Base-by-base conservation (phyloP, 495 filamentous ascomycete genomes). In the Mytilinidion resinicola region DNA sequence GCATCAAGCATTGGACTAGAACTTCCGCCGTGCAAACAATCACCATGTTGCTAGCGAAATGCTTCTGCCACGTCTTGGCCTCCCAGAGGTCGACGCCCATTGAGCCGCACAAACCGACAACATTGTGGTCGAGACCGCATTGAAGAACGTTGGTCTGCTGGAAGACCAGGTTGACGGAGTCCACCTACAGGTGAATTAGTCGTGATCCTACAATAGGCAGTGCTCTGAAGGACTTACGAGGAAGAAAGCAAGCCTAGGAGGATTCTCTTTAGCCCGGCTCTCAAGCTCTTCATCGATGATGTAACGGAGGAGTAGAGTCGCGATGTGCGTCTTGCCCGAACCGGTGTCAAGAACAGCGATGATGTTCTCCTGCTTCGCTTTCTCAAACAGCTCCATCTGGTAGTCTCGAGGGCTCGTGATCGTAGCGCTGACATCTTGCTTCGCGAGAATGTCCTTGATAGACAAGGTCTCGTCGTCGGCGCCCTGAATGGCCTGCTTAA, bases 301-400 rank as follows among this genome's bases (percentile, higher is more conserved):
- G 62, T 93, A 81, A 46, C 85, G 84, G 15, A 98, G 75, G 6
- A 98, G 80, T 33, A 97, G 76, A 14, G 90, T 92, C 0, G 95
- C 93, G 64, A 98, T 96, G 21, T 96, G 76, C 0, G 93, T 98
- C 69, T 98, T 98, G 14, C 93, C 93, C n/a, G 95, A 91, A 38
- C 93, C 91, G 37, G 93, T 96, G 69, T 96, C 91, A n/a, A 97
- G 79, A 11, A 98, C 95, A 1, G 91, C 93, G 66, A 98, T 95
- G 12, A 84, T 91, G 64, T 98, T 98, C 64, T 87, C 79, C 17
- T 79, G 61, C 69, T 95, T 96, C 17, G 93, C 92, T 61, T 81
- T 80, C 71, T 97, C 89, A 66, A 95, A 97, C 0, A 98, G 79
- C 70, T 97, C 92, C 34, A 87, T 75, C 70, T 98, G 93, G 67